Conservation (phyloP, 257 asterid species). For the Solanum lignicaule region DNA sequence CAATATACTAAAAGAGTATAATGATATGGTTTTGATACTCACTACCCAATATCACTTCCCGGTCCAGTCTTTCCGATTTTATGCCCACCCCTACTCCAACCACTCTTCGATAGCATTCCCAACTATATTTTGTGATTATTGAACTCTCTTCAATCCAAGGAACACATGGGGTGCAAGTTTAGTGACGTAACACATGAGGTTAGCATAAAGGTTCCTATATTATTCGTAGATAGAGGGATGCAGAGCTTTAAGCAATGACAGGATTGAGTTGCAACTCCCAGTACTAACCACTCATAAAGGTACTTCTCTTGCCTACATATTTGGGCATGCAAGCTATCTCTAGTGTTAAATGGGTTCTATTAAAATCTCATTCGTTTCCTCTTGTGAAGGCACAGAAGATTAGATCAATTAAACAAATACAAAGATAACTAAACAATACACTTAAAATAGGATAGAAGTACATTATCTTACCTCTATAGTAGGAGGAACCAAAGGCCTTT, state of each 20-base stretch:
- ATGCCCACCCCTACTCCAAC: too few species aligned
- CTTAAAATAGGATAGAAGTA: background rate
- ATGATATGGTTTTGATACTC: background rate
- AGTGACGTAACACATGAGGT: too few species aligned
- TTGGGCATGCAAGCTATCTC: background rate
- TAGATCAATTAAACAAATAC: background rate
- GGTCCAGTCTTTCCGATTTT: too few species aligned
- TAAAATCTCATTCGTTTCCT: background rate
- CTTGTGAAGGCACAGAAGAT: background rate
- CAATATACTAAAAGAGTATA: background rate
- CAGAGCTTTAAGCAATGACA: background rate
- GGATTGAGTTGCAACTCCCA: background rate
- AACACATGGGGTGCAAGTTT: too few species aligned
- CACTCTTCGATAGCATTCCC: too few species aligned
- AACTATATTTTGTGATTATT: too few species aligned
- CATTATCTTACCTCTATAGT: slow-evolving; percentile 50
- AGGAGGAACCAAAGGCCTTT: slow-evolving; percentile 86
- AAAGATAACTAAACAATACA: background rate
- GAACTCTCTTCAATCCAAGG: too few species aligned
- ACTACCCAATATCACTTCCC: background rate
- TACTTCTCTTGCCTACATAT: background rate
- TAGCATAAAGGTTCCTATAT: background rate
- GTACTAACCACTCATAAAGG: background rate
- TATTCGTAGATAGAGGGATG: background rate
- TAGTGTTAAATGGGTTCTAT: background rate